A percentile compares a stretch with the other conserved stretches of the same genome.
Evolutionary conservation across 2,329 filamentous ascomycete species (phyloP).

Genomic region (Clonostachys rosea): DNA sequence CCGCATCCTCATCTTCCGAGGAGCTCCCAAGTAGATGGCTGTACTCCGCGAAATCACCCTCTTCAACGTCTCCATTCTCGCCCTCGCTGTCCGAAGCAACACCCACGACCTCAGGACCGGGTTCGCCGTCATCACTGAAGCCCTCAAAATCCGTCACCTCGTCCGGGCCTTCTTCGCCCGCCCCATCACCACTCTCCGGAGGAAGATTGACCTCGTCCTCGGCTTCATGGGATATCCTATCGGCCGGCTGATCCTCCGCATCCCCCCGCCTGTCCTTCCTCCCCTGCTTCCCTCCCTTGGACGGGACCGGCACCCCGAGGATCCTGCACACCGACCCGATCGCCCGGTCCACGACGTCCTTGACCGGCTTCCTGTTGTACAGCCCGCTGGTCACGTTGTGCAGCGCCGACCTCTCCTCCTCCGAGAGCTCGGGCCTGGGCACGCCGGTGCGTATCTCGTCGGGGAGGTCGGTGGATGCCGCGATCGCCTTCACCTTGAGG

Average conservation of each 20-base stretch:
- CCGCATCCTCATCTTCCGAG: constrained; percentile 29
- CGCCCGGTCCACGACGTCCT: constrained; percentile 41
- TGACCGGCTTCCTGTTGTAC: constrained; percentile 47
- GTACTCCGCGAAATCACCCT: constrained; percentile 27
- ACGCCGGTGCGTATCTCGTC: constrained; percentile 38
- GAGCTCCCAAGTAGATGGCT: constrained; percentile 40
- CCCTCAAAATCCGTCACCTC: constrained; percentile 29
- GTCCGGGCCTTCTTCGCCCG: constrained; percentile 15
- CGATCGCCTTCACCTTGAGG: constrained; percentile 47
- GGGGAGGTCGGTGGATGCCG: constrained; percentile 44
- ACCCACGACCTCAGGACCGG: constrained; percentile 4
- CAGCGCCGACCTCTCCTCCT: constrained; percentile 44
- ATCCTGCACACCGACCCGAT: constrained; percentile 41
- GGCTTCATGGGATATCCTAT: constrained; percentile 6
- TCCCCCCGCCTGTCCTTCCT: constrained; percentile 23
- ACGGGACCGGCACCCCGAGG: constrained; percentile 40
- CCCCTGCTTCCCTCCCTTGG: constrained; percentile 19
- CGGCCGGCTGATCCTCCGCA: constrained; percentile 17
- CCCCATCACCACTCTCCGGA: constrained; percentile 6
- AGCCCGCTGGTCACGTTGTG: constrained; percentile 58
- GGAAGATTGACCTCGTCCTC: constrained; percentile 11
- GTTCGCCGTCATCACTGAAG: constrained; percentile 21
- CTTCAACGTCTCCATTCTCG: constrained; percentile 13
- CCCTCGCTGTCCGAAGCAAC: constrained; percentile 22
- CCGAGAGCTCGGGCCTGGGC: constrained; percentile 43